Evolutionary conservation across 306 rosid genomes (phyloP), one percentile per base, ranked within the genome.

Genomic region (Acacia acuminata): DNA sequence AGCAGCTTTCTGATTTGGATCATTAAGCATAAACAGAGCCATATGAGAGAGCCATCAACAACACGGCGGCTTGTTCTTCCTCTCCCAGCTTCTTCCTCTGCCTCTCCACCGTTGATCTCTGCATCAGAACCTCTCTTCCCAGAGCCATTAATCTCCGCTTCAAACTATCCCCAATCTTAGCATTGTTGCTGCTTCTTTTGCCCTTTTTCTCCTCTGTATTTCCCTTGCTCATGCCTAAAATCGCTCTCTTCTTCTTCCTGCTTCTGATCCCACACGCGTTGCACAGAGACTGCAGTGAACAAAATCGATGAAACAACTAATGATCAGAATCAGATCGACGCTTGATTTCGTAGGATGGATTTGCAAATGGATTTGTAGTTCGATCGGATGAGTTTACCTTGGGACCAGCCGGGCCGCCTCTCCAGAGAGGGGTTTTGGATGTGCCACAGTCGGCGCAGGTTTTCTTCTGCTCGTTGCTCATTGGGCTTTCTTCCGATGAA

Each of bases 211-310:
- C 92, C 2, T 89, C 97, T 1, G 53, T 20, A 78, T 68, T 86
- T 15, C 91, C 93, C 71, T 89, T 91, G 84, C 77, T 92, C 24
- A 94, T 71, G 2, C 98, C 99, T 70, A 96, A 16, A 53, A 91
- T 88, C 0, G 98, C 97, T 65, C 98, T 87, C 68, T 94, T 91
- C 90, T 94, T 96, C 93, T 96, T 96, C 87, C 99, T 73, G 90
- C 98, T 96, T 76, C 98, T 94, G 91, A 96, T 96, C 88, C 98
- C 98, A 20, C 99, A 96, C 0, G 98, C 99, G 86, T 96, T 96
- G 69, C 99, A 96, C 0, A 96, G 88, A 0, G 99, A 96, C 99
- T 96, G 93, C 1, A 2, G 22, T 19, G 64, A 53, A 66, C 30
- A 36, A 10, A 17, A 40, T 10, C 8, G 1, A 5, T 0, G 51